Evolutionary conservation across 768 basidiomycete species (phyloP), one percentile per base, ranked within the genome.

Genomic region (Grammothele lineata): DNA sequence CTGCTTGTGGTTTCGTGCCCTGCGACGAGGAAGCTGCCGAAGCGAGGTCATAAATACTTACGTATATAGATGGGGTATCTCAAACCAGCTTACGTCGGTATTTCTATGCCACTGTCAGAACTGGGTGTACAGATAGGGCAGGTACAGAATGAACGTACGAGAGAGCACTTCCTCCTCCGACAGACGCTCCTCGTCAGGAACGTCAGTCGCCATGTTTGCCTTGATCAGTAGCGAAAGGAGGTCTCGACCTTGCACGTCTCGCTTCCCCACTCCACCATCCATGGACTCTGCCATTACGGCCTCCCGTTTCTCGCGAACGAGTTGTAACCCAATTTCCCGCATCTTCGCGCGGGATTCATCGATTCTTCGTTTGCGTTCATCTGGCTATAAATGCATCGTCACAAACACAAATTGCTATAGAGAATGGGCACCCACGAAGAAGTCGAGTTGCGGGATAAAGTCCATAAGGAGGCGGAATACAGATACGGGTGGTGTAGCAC

Each of bases 141-240:
- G 27, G 27, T 14, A 14, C 27, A 14, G 7, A 30, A 14, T 7
- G 11, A 17, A 64, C 77, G 48, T 53, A 82, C 72, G 73, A 5
- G 68, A 66, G 2, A 82, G 52, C 19, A 87, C 78, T 49, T 87
- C 84, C 22, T 72, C 71, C 47, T 87, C 85, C 0, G 72, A 73
- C 63, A 87, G 68, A 33, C 68, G 67, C 56, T 83, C 80, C 34
- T 56, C 65, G 7, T 74, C 73, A 0, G 76, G 74, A 10, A 81
- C 55, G 55, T 87, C 80, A 1, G 71, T 75, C 1, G 78, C 73
- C 65, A 82, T 74, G 56, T 86, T 87, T 2, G 84, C 83, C 45
- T 73, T 71, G 33, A 86, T 66, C 3, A 87, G 66, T 24, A 84
- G 58, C 0, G 78, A 78, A 3, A 86, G 67, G 3, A 87, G 58